Evolutionary conservation across 1,284 basidiomycete genomes (phyloP).

Genomic region (Leccinum fuscescens): DNA sequence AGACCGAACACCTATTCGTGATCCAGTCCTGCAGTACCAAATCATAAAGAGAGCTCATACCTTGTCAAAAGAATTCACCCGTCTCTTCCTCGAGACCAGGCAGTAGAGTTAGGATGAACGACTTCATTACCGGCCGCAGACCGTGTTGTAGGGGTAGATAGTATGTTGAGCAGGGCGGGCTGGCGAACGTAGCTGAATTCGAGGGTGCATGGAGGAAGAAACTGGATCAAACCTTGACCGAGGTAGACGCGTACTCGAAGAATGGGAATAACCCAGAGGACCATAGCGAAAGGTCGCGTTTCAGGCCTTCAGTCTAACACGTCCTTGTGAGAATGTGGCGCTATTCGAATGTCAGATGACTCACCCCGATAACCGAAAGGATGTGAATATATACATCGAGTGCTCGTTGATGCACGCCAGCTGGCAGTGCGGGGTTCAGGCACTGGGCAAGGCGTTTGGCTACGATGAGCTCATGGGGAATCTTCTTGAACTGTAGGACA

Average conservation of each 20-base stretch:
- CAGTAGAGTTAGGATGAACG: constrained; percentile 88
- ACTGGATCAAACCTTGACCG: constrained; percentile 67
- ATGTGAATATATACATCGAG: constrained; percentile 95
- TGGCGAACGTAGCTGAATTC: constrained; percentile 31
- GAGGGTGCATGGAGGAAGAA: neutral
- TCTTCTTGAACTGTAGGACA: constrained; percentile 84
- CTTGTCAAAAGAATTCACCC: constrained; percentile 93
- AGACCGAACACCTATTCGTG: constrained; percentile 68
- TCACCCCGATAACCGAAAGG: constrained; percentile 83
- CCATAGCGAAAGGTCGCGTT: constrained; percentile 82
- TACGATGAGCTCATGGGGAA: constrained; percentile 92
- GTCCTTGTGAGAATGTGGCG: constrained; percentile 6
- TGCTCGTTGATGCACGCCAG: constrained; percentile 95
- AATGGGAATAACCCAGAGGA: constrained; percentile 86
- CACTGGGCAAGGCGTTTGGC: constrained; percentile 96
- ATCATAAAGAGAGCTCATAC: constrained; percentile 40
- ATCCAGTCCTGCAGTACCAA: constrained; percentile 13
- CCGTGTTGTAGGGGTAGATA: constrained; percentile 85
- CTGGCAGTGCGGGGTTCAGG: constrained; percentile 93
- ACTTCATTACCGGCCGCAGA: constrained; percentile 90
- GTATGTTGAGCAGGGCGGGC: constrained; percentile 80
- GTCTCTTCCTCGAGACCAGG: constrained; percentile 96
- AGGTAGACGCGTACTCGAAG: constrained; percentile 96
- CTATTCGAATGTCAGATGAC: constrained; percentile 29
- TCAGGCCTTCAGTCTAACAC: constrained; percentile 79